Percentiles rank a stretch among this genome's conserved stretches.
phyloP scores from a whole-genome alignment of 495 filamentous ascomycete species.

The Xylaria castorea region DNA sequence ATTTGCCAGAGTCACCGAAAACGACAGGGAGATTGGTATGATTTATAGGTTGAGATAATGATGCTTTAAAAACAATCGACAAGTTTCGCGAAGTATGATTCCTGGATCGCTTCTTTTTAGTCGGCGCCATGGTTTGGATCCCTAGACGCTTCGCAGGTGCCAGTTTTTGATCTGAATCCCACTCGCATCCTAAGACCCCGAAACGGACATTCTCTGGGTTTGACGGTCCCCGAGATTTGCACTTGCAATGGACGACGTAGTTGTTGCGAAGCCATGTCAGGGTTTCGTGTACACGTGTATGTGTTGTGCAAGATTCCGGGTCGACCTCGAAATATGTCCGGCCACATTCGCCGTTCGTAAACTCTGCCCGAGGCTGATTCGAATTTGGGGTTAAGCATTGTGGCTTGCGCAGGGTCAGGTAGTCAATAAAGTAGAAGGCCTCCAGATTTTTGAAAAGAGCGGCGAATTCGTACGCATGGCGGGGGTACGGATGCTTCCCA shows the following conservation, averaged over 20 bases:
- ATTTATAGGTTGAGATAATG: not conserved
- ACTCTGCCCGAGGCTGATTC: slow-evolving; percentile 18
- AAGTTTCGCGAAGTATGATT: slow-evolving; percentile 23
- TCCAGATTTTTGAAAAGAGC: slow-evolving; percentile 43
- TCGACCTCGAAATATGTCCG: slow-evolving; percentile 43
- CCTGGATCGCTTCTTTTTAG: slow-evolving; percentile 24
- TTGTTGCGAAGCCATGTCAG: slow-evolving; percentile 38
- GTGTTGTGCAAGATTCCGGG: slow-evolving; percentile 33
- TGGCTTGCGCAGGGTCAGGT: slow-evolving; percentile 37
- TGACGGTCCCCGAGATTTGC: slow-evolving; percentile 28
- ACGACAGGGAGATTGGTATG: slow-evolving; percentile 32
- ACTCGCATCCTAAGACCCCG: slow-evolving; percentile 41
- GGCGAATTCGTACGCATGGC: slow-evolving; percentile 41
- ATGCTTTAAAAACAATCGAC: not conserved
- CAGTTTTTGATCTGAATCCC: slow-evolving; percentile 33
- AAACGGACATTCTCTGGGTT: slow-evolving; percentile 39
- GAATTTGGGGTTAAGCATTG: slow-evolving; percentile 25
- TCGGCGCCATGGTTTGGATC: not conserved
- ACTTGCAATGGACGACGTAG: slow-evolving; percentile 37
- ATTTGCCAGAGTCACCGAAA: slow-evolving; percentile 37
- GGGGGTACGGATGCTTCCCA: slow-evolving; percentile 29
- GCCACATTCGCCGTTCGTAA: slow-evolving; percentile 33
- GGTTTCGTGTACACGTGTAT: slow-evolving; percentile 36
- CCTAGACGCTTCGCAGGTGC: slow-evolving; percentile 20
- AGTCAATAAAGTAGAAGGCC: slow-evolving; percentile 45